These are phyloP conservation scores for Inonotus hispidus DNA, from an alignment of 1,284 basidiomycete species.

Conservation along the genomic window DNA sequence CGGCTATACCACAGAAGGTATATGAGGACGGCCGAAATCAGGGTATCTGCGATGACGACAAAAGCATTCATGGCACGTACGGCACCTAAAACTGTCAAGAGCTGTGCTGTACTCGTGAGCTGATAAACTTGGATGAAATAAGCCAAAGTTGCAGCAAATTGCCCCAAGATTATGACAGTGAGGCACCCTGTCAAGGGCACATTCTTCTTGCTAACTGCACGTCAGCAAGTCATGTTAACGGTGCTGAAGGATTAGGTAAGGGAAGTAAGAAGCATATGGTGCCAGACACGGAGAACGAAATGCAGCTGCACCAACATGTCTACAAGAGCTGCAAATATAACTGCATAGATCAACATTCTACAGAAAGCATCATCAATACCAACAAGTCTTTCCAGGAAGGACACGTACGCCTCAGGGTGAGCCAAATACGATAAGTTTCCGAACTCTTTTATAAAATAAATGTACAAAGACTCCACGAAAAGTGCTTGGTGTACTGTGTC, in stretches of 20 bases:
- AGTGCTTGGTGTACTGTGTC: conserved; percentile 14
- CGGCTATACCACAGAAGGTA: conserved; percentile 33
- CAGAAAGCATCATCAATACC: background rate
- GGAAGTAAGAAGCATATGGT: background rate
- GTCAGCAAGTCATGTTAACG: background rate
- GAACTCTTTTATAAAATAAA: conserved; percentile 10
- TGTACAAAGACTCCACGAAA: conserved; percentile 9
- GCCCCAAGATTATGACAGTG: background rate
- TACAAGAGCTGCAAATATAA: background rate
- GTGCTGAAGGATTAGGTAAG: background rate
- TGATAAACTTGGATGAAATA: conserved; percentile 17
- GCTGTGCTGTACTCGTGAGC: background rate
- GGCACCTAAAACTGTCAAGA: conserved; percentile 52
- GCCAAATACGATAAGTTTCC: background rate
- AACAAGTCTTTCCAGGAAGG: background rate
- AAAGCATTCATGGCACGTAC: conserved; percentile 2
- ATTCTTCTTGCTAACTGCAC: background rate
- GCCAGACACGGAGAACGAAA: conserved; percentile 2
- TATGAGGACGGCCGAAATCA: conserved; percentile 36
- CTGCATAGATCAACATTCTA: background rate
- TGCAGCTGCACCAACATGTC: background rate
- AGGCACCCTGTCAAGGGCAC: background rate
- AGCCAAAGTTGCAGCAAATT: background rate
- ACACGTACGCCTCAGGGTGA: background rate
- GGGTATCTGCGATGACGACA: conserved; percentile 29